These are phyloP conservation scores for Fraxinus xanthoxyloides DNA, from an alignment of 305 asterid species.

Conservation along the genomic window DNA sequence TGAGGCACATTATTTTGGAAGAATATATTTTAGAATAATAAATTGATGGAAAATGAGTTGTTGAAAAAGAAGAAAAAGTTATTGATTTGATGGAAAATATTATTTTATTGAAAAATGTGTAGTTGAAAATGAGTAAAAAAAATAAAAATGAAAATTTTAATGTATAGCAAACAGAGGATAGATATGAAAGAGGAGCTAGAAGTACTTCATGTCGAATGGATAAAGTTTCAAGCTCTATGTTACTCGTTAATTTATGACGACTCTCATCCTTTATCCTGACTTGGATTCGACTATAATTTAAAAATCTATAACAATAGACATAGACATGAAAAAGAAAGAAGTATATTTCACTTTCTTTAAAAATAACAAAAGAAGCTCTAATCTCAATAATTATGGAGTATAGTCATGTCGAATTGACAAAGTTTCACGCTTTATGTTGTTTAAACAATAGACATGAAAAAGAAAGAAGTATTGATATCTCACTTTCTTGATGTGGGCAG, in stretches of 20 bases:
- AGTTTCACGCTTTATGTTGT: background rate
- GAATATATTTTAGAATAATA: too few species aligned
- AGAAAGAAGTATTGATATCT: background rate
- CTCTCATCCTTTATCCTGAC: background rate
- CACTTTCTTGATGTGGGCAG: conserved; percentile 35
- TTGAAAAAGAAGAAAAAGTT: too few species aligned
- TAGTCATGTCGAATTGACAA: background rate
- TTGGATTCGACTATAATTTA: background rate
- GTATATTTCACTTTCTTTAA: background rate
- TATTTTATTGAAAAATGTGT: too few species aligned
- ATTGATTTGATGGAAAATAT: too few species aligned
- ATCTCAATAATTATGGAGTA: background rate
- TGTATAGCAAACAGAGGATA: too few species aligned
- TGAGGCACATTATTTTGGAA: too few species aligned
- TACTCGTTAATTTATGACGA: background rate
- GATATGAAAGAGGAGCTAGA: background rate
- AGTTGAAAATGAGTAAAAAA: too few species aligned
- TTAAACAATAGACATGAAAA: background rate
- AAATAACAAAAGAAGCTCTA: background rate
- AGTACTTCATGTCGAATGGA: background rate
- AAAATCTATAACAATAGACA: background rate
- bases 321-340: background rate
- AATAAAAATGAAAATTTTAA: too few species aligned
- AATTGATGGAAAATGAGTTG: too few species aligned
- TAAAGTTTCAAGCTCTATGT: background rate